Percentiles rank a stretch among this genome's conserved stretches.
Conservation (phyloP, 495 filamentous ascomycete genomes). For the Chaetomium fimeti region DNA sequence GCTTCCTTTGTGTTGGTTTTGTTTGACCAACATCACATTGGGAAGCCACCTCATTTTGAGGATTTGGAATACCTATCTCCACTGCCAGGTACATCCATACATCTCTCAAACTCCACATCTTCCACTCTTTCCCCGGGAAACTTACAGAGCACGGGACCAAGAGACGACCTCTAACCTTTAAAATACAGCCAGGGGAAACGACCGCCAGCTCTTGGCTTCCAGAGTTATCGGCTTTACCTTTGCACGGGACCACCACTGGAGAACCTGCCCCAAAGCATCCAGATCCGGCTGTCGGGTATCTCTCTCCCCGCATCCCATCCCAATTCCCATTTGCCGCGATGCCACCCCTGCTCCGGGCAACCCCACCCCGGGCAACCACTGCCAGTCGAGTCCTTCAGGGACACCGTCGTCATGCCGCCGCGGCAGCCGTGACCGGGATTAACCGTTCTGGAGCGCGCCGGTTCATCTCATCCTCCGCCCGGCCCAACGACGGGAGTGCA, state of each 20-base stretch:
- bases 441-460: not conserved
- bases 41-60: not conserved
- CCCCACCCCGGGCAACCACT: constrained; percentile 14
- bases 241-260: not conserved
- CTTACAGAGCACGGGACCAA: not conserved
- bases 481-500: not conserved
- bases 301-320: constrained; percentile 16
- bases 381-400: constrained; percentile 14
- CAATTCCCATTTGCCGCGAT: constrained; percentile 22
- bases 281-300: not conserved
- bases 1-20: not conserved
- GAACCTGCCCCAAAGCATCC: not conserved
- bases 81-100: not conserved
- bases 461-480: constrained; percentile 14
- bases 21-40: not conserved
- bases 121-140: too few species aligned
- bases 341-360: constrained; percentile 23
- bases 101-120: too few species aligned
- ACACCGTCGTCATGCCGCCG: not conserved
- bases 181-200: constrained; percentile 16
- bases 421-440: constrained; percentile 15
- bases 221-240: not conserved
- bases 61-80: not conserved
- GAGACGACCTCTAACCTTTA: not conserved
- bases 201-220: constrained; percentile 11